A percentile compares a stretch with the other conserved stretches of the same genome.
phyloP scores from a whole-genome alignment of 192 early-diverging fungal species.

The Podila minutissima region DNA sequence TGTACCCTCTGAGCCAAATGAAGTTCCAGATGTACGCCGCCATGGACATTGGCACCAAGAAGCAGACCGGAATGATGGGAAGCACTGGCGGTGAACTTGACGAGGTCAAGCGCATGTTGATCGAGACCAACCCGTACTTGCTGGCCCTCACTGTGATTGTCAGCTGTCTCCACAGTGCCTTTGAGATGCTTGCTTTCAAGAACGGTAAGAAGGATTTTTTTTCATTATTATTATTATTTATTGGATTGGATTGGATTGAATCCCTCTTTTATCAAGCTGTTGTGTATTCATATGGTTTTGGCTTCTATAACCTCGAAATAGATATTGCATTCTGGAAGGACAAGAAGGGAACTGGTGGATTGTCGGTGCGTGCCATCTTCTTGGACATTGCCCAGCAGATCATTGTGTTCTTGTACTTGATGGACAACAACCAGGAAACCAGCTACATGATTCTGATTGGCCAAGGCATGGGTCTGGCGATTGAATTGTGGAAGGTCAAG shows the following conservation, averaged over 20 bases:
- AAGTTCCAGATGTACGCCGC: constrained; percentile 78
- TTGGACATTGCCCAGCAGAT: constrained; percentile 85
- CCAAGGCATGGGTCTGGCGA: constrained; percentile 80
- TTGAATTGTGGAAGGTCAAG: constrained; percentile 93
- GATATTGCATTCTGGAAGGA: constrained; percentile 92
- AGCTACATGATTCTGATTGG: constrained; percentile 87
- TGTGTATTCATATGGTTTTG: neutral
- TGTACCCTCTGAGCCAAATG: constrained; percentile 73
- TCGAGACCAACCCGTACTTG: constrained; percentile 89
- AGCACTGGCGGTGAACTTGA: constrained; percentile 67
- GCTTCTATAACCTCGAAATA: constrained; percentile 15
- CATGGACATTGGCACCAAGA: constrained; percentile 74
- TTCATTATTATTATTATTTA: too few relatives aligned
- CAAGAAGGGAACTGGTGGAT: constrained; percentile 81
- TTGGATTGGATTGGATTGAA: constrained; percentile 5
- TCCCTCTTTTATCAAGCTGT: too few relatives aligned
- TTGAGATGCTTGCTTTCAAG: constrained; percentile 95
- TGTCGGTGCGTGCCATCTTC: constrained; percentile 84
- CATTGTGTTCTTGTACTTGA: constrained; percentile 88
- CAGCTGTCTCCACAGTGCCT: constrained; percentile 81
- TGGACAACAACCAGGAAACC: constrained; percentile 86
- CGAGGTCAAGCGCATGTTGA: constrained; percentile 90
- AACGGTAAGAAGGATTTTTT: constrained; percentile 68
- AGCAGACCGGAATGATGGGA: constrained; percentile 66
- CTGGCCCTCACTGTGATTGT: constrained; percentile 81